Conservation (phyloP, 306 rosid genomes). For the Quercus alba region DNA sequence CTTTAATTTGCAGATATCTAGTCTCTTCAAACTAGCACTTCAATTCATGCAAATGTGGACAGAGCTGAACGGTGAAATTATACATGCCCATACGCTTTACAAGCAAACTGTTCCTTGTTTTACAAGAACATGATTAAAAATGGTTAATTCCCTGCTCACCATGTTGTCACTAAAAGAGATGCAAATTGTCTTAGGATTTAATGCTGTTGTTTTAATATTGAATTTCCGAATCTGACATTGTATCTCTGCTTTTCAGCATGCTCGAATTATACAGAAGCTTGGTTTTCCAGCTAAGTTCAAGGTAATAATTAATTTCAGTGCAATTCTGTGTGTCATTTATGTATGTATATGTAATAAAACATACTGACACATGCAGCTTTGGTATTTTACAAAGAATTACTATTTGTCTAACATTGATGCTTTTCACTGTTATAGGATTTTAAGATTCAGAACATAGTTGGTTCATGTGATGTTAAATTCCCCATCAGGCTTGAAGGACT, state of each 20-base stretch:
- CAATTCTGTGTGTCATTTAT: neutral
- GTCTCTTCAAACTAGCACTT: too few relatives aligned
- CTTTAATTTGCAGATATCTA: too few relatives aligned
- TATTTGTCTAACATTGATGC: neutral
- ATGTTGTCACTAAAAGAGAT: too few relatives aligned
- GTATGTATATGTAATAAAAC: neutral
- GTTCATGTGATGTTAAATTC: slow-evolving; percentile 90
- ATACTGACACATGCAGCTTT: neutral
- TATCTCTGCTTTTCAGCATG: slow-evolving; percentile 57
- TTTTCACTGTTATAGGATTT: slow-evolving; percentile 47
- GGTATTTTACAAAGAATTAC: neutral
- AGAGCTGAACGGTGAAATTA: neutral
- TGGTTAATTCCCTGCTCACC: too few relatives aligned
- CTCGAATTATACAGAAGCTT: slow-evolving; percentile 87
- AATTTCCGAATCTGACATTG: slow-evolving; percentile 17
- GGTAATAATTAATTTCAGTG: slow-evolving; percentile 34
- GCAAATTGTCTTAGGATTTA: neutral
- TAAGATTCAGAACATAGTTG: slow-evolving; percentile 91
- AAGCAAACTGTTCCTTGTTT: neutral
- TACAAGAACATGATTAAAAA: neutral
- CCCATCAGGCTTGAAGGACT: slow-evolving; percentile 94
- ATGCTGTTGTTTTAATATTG: neutral
- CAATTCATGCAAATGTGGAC: neutral
- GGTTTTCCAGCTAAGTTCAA: slow-evolving; percentile 84
- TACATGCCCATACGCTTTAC: neutral